phyloP scores from a whole-genome alignment of 257 asterid genomes.

The Anisodus acutangulus region DNA sequence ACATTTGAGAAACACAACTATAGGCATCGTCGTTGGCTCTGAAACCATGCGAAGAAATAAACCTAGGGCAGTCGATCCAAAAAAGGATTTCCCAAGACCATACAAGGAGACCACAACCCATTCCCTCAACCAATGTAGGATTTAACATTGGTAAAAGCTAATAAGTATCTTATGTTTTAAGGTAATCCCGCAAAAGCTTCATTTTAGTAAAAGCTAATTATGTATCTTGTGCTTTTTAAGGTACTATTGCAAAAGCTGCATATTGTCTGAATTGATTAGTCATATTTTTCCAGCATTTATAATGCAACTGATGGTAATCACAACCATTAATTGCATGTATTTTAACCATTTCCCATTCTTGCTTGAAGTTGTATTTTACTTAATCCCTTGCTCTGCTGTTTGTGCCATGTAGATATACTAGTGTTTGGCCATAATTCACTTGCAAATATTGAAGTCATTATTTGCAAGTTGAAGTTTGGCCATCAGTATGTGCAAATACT shows the following conservation, averaged over 20 bases:
- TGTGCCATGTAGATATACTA: neutral
- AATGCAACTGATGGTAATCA: neutral
- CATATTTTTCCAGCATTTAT: neutral
- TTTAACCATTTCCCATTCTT: neutral
- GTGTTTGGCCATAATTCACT: neutral
- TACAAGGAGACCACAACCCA: neutral
- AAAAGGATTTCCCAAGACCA: neutral
- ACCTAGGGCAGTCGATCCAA: neutral
- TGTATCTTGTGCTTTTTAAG: neutral
- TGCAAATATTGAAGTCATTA: neutral
- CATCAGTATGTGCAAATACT: neutral
- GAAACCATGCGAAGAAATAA: neutral
- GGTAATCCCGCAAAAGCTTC: conserved; percentile 10
- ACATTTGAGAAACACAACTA: neutral
- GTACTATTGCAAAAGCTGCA: conserved; percentile 3
- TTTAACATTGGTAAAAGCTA: neutral
- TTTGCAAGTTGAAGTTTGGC: neutral
- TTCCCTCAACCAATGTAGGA: neutral
- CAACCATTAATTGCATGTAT: conserved; percentile 7
- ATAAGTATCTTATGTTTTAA: neutral
- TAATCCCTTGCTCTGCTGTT: conserved; percentile 11
- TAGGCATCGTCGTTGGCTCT: neutral
- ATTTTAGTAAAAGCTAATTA: neutral
- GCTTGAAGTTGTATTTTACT: conserved; percentile 16
- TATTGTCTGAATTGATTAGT: neutral